phyloP scores from a whole-genome alignment of 1,284 basidiomycete genomes.

The Apiotrichum sp. region DNA sequence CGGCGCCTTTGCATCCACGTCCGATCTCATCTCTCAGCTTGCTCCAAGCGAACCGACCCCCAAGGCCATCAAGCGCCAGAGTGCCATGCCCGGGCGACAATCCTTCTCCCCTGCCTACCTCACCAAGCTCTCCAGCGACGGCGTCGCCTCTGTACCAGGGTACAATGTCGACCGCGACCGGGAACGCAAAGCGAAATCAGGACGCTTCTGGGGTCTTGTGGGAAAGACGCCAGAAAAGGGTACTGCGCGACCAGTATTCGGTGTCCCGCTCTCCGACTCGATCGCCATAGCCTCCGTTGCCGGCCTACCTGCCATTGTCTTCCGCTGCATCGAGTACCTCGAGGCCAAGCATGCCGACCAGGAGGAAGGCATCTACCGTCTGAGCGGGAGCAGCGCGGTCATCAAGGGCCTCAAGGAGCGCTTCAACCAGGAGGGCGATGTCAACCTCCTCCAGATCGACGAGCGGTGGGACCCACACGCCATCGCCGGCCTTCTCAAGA shows the following conservation, averaged over 20 bases:
- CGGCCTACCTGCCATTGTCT: conserved; percentile 87
- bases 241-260: conserved; percentile 72
- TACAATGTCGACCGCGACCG: conserved; percentile 52
- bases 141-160: conserved; percentile 28
- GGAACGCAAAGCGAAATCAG: conserved; percentile 80
- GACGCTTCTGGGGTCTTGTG: conserved; percentile 74
- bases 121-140: conserved; percentile 34
- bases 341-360: conserved; percentile 85
- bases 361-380: conserved; percentile 95
- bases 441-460: conserved; percentile 74
- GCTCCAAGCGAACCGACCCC: conserved; percentile 18
- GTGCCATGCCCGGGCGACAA: conserved; percentile 35
- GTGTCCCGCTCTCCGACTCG: conserved; percentile 78
- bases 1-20: background rate
- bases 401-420: conserved; percentile 89
- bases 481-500: conserved; percentile 84
- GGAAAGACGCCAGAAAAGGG: conserved; percentile 48
- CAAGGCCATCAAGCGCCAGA: conserved; percentile 35
- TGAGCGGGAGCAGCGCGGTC: conserved; percentile 86
- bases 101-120: conserved; percentile 38
- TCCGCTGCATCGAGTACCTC: conserved; percentile 84
- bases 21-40: background rate
- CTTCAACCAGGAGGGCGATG: conserved; percentile 91
- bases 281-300: conserved; percentile 82
- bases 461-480: conserved; percentile 95